Conservation (phyloP, 768 basidiomycete species). For the Cubamyces lactineus region DNA sequence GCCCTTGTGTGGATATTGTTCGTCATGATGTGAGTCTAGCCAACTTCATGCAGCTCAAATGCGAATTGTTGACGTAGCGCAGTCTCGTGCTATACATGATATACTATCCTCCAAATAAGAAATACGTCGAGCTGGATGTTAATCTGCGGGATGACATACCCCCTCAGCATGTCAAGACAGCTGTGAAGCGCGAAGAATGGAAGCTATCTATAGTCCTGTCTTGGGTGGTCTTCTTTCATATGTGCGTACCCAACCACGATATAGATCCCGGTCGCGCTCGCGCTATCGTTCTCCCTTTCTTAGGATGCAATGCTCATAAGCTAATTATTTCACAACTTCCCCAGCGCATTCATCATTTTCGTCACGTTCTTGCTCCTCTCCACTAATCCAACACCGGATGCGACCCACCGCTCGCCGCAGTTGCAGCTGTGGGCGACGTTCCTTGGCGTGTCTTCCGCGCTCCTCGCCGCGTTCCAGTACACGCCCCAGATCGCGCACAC, state of each 20-base stretch:
- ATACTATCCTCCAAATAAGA: conserved; percentile 87
- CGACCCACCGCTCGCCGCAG: conserved; percentile 41
- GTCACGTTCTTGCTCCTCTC: conserved; percentile 66
- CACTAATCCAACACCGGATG: conserved; percentile 44
- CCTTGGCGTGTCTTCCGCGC: conserved; percentile 79
- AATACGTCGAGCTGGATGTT: conserved; percentile 57
- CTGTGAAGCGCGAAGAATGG: conserved; percentile 70
- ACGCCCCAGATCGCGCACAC: conserved; percentile 85
- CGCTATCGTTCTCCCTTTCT: not conserved
- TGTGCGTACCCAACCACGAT: conserved; percentile 53
- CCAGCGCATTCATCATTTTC: conserved; percentile 57
- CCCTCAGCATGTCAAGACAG: conserved; percentile 48
- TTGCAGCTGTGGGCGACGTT: conserved; percentile 77
- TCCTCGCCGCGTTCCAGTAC: conserved; percentile 85
- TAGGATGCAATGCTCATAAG: too few species aligned
- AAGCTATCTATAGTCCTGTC: conserved; percentile 73
- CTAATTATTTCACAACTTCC: not conserved
- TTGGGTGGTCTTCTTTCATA: conserved; percentile 69
- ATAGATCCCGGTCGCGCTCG: not conserved
- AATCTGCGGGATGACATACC: conserved; percentile 47
- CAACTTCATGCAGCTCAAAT: not conserved
- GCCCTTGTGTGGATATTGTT: conserved; percentile 85
- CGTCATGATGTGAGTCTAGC: conserved; percentile 71
- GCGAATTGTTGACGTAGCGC: not conserved
- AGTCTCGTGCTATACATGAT: conserved; percentile 90